Evolutionary conservation across 345 rosid genomes (phyloP).

Genomic region (Clarkia xantiana): DNA sequence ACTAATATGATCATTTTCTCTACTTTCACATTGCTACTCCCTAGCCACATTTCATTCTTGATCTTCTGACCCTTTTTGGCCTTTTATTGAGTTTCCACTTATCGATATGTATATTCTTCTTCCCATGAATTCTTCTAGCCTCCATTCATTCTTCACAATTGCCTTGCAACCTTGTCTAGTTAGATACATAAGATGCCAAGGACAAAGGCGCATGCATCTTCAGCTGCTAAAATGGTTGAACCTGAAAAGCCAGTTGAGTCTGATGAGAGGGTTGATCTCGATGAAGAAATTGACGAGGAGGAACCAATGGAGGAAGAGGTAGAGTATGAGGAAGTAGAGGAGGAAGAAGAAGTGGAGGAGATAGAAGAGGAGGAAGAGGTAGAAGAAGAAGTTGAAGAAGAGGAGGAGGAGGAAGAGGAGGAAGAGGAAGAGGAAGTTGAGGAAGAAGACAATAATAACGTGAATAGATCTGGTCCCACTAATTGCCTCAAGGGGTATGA

Average conservation of each 20-base stretch:
- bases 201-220: constrained; percentile 43
- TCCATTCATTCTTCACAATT: constrained; percentile 77
- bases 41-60: constrained; percentile 37
- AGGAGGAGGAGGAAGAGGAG: constrained; percentile 31
- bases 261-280: constrained; percentile 59
- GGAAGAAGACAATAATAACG: constrained; percentile 23
- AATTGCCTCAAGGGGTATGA: constrained; percentile 15
- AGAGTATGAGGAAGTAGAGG: constrained; percentile 71
- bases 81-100: constrained; percentile 78
- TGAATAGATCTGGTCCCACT: constrained; percentile 11
- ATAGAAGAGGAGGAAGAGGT: constrained; percentile 43
- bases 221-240: constrained; percentile 26
- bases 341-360: constrained; percentile 55
- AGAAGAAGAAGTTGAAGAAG: constrained; percentile 28
- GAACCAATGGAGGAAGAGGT: constrained; percentile 67
- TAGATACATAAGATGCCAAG: constrained; percentile 73
- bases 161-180: constrained; percentile 61
- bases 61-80: constrained; percentile 51
- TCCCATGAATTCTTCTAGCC: constrained; percentile 79
- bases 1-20: constrained; percentile 23
- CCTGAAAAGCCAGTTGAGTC: constrained; percentile 42
- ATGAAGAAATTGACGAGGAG: constrained; percentile 52
- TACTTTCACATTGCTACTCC: constrained; percentile 32
- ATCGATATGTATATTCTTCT: constrained; percentile 45
- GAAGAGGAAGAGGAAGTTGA: constrained; percentile 46